Evolutionary conservation across 116 monocot genomes (phyloP).

Genomic region (Trichopus zeylanicus): DNA sequence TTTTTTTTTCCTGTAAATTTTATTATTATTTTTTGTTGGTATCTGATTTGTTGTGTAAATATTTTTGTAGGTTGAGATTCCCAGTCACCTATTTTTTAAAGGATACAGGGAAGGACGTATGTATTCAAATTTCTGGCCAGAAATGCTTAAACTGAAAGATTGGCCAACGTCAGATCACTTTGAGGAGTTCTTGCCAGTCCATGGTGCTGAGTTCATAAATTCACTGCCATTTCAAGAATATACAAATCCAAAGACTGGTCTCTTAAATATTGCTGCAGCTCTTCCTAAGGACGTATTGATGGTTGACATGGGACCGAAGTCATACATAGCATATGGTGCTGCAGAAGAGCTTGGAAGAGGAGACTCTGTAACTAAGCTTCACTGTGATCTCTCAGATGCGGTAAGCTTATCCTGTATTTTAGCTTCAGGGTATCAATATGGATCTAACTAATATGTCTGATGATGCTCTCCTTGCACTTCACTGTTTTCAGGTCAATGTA

Average conservation of each 20-base stretch:
- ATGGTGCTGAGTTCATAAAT: slow-evolving; percentile 31
- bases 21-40: not conserved
- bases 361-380: slow-evolving; percentile 40
- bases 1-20: not conserved
- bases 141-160: slow-evolving; percentile 44
- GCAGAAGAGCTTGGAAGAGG: slow-evolving; percentile 33
- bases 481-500: slow-evolving; percentile 36
- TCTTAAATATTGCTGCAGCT: slow-evolving; percentile 27
- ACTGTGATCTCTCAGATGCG: slow-evolving; percentile 45
- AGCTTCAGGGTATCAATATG: too few species aligned
- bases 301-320: slow-evolving; percentile 38
- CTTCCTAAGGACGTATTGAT: slow-evolving; percentile 19
- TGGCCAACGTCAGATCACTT: slow-evolving; percentile 38
- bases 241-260: slow-evolving; percentile 29
- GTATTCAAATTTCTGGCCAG: slow-evolving; percentile 30
- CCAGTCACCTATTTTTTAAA: slow-evolving; percentile 26
- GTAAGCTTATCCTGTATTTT: slow-evolving; percentile 16
- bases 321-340: slow-evolving; percentile 40
- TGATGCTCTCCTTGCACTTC: not conserved
- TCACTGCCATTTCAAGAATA: slow-evolving; percentile 36
- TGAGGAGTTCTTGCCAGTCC: slow-evolving; percentile 34
- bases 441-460: too few species aligned
- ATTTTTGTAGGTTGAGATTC: slow-evolving; percentile 29
- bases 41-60: too few species aligned
- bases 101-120: slow-evolving; percentile 28